Evolutionary conservation across 192 early-diverging fungal species (phyloP).

Genomic region (Spizellomyces sp.): DNA sequence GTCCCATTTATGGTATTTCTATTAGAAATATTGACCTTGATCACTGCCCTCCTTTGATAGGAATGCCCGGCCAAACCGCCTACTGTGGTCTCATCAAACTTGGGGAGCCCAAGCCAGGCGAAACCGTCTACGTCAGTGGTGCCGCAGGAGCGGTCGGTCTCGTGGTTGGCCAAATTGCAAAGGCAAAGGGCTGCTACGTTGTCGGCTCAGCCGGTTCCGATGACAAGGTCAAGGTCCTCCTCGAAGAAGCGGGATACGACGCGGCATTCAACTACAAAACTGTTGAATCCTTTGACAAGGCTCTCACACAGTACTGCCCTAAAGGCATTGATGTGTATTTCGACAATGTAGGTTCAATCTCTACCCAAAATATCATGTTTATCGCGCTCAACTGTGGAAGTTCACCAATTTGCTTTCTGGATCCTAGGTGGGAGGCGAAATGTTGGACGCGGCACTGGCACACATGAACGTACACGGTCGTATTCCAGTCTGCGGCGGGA

Average conservation of each 20-base stretch:
- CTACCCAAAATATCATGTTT: neutral
- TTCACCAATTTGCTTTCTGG: slow-evolving; percentile 68
- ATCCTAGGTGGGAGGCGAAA: slow-evolving; percentile 60
- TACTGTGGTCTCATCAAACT: slow-evolving; percentile 65
- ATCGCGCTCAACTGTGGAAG: slow-evolving; percentile 44
- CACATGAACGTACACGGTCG: slow-evolving; percentile 68
- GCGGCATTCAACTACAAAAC: slow-evolving; percentile 95
- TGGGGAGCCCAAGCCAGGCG: slow-evolving; percentile 76
- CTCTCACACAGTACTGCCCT: slow-evolving; percentile 66
- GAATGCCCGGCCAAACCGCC: slow-evolving; percentile 84
- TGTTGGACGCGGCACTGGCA: slow-evolving; percentile 70
- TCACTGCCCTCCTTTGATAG: neutral
- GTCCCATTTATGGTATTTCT: neutral
- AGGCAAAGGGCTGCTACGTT: slow-evolving; percentile 68
- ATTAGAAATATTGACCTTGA: neutral
- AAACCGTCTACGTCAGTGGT: slow-evolving; percentile 81
- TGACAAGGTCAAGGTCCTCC: slow-evolving; percentile 76
- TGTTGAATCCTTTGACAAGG: slow-evolving; percentile 41
- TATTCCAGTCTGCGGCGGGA: slow-evolving; percentile 70
- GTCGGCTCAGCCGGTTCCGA: slow-evolving; percentile 83
- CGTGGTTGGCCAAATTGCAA: slow-evolving; percentile 79
- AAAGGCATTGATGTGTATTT: slow-evolving; percentile 75
- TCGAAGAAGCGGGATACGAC: slow-evolving; percentile 71
- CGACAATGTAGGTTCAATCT: slow-evolving; percentile 5
- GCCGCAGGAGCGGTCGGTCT: slow-evolving; percentile 74